Base-by-base conservation (phyloP, 495 filamentous ascomycete species). In the Trichoderma reesei region DNA sequence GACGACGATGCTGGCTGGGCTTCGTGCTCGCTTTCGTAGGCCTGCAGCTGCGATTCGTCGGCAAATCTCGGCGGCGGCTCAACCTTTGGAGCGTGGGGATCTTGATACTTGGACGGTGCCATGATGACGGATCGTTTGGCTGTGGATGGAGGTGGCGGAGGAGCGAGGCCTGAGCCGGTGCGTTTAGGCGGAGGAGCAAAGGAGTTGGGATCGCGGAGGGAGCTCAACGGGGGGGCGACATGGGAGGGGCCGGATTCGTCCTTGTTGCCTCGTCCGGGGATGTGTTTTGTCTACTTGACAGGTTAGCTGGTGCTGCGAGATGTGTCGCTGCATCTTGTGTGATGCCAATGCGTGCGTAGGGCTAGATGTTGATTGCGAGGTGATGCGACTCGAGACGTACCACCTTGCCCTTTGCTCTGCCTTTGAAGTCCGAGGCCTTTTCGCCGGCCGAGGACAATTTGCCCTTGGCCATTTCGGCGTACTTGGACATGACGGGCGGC, bases 121-220 rank as follows among this genome's bases (percentile, higher is more conserved):
- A 31, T 44, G 61, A 59, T n/a, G 62, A 63, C 61, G 31, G 38
- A 42, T 20, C 61, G 39, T n/a, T 41, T 34, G 31, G 31, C 61
- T 26, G 61, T 16, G 4, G 61, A 20, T 7, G 38, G 41, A 16
- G 64, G 16, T 41, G 37, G 51, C 38, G 59, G 26, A 39, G 60
- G 41, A 44, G 63, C 31, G 14, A 65, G 14, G 39, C 16, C 54
- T 42, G 65, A 42, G 37, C 44, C 20, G 60, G 63, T 36, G 18
- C 66, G 63, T 9, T 37, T 51, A 62, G 62, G 64, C 64, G 60
- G 59, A 61, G 36, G 62, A 11, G 18, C 91, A 72, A 98, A 97
- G 13, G 86, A 82, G 0, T 84, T 72, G 2, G 94, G 93, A 72
- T 98, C 94, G 69, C 88, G 87, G 20, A 98, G 79, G 2, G 88